A percentile compares a stretch with the other conserved stretches of the same genome.
Evolutionary conservation across 768 basidiomycete genomes (phyloP).

Genomic region (Macrolepiota dolichaula): DNA sequence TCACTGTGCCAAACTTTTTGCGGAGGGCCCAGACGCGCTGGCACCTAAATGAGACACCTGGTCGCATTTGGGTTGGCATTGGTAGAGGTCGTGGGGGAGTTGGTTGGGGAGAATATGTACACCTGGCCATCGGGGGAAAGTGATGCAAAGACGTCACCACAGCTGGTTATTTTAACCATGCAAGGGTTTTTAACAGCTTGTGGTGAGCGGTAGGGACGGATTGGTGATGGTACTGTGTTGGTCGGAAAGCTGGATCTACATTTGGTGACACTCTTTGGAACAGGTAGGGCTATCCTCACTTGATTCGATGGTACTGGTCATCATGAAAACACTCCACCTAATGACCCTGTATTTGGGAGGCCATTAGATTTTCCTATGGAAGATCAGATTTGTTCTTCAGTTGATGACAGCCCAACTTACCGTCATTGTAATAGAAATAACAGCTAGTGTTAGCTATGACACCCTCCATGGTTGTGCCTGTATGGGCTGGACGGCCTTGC

Average conservation of each 20-base stretch:
- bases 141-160: conserved; percentile 80
- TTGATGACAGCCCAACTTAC: conserved; percentile 34
- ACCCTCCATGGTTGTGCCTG: conserved; percentile 80
- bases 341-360: conserved; percentile 70
- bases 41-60: conserved; percentile 56
- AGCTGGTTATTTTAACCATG: conserved; percentile 77
- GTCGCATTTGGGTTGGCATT: conserved; percentile 27
- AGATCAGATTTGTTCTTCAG: not conserved
- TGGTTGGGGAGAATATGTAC: conserved; percentile 61
- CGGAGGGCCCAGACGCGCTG: conserved; percentile 89
- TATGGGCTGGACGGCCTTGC: conserved; percentile 66
- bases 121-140: conserved; percentile 87
- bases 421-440: conserved; percentile 71
- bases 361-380: conserved; percentile 76
- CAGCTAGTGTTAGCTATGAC: conserved; percentile 67
- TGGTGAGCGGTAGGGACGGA: conserved; percentile 78
- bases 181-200: conserved; percentile 66
- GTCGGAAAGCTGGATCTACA: conserved; percentile 58
- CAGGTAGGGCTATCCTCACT: conserved; percentile 34
- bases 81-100: conserved; percentile 17
- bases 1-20: conserved; percentile 82
- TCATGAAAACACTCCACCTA: conserved; percentile 87
- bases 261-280: not conserved
- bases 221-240: conserved; percentile 72
- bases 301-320: conserved; percentile 71